Base-by-base conservation (phyloP, 192 early-diverging fungal genomes). In the Ambispora gerdemannii region DNA sequence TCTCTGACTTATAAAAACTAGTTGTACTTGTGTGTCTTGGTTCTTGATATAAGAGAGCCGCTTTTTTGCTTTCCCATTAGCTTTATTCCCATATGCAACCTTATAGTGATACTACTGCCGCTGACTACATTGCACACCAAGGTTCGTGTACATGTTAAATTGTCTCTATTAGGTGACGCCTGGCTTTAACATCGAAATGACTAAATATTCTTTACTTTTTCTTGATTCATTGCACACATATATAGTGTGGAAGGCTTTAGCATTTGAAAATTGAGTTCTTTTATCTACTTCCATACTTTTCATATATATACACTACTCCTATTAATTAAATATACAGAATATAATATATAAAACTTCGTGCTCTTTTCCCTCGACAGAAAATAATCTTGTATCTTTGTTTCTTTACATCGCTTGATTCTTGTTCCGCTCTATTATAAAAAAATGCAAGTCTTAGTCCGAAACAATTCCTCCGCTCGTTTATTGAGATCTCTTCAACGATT, bases 121-220 rank as follows among this genome's bases (percentile, higher is more conserved):
- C 24, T 30, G 58, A 60, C n/a, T 60, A 60, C 33, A 60, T 60
- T 31, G 58, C 61, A 38, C 35, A 38, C 3, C 61, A 63, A 63
- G 35, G 61, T 38, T 22, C 17, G 28, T 59, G 13, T 25, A 59
- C 11, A 32, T n/a, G n/a, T n/a, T n/a, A n/a, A n/a, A n/a, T n/a
- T n/a, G n/a, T n/a, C n/a, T n/a, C n/a, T n/a, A n/a, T n/a, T n/a
- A n/a, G n/a, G n/a, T n/a, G n/a, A n/a, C n/a, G n/a, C n/a, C n/a
- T n/a, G n/a, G n/a, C n/a, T n/a, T n/a, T n/a, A n/a, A n/a, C n/a
- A n/a, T n/a, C n/a, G n/a, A n/a, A n/a, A n/a, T n/a, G n/a, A n/a
- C n/a, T n/a, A n/a, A n/a, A n/a, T n/a, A n/a, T n/a, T n/a, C n/a
- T n/a, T n/a, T n/a, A n/a, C n/a, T n/a, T n/a, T n/a, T n/a, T n/a